A percentile compares a stretch with the other conserved stretches of the same genome.
These are phyloP conservation scores for Dissophora ornata DNA, from an alignment of 192 early-diverging fungal genomes.

Conservation along the genomic window DNA sequence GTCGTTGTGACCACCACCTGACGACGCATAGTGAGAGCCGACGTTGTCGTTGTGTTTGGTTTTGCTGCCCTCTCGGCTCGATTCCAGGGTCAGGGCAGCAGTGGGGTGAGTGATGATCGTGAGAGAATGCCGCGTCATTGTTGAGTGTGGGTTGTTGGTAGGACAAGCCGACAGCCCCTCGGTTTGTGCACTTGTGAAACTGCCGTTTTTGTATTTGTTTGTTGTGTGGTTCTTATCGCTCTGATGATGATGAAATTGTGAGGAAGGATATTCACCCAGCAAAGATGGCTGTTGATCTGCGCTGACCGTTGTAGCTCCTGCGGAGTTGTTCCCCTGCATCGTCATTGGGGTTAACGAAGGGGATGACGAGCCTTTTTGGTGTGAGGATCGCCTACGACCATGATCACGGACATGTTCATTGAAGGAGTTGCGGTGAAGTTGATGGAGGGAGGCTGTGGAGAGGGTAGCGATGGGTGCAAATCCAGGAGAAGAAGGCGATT, in stretches of 20 bases:
- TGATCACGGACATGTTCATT: conserved; percentile 25
- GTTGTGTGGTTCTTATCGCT: too few species aligned
- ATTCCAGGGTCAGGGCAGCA: conserved; percentile 25
- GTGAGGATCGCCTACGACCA: conserved; percentile 17
- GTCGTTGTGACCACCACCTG: too few species aligned
- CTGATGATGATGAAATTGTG: too few species aligned
- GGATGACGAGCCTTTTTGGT: not conserved
- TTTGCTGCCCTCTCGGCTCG: conserved; percentile 17
- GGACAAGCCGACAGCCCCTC: not conserved
- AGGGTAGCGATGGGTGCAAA: conserved; percentile 6
- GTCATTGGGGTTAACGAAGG: not conserved
- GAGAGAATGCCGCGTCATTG: conserved; percentile 25
- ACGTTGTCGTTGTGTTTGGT: too few species aligned
- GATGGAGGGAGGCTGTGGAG: conserved; percentile 20
- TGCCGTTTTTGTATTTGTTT: not conserved
- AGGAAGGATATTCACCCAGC: too few species aligned
- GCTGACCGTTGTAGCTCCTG: too few species aligned
- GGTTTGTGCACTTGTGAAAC: too few species aligned
- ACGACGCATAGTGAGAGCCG: too few species aligned
- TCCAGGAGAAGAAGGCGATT: conserved; percentile 6
- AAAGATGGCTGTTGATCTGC: too few species aligned
- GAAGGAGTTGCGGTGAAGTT: conserved; percentile 30
- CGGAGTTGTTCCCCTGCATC: not conserved
- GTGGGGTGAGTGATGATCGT: conserved; percentile 24
- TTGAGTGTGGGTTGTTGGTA: conserved; percentile 1